Conservation (phyloP, 805 yeast genomes). For the Suhomyces tanzawaensis region DNA sequence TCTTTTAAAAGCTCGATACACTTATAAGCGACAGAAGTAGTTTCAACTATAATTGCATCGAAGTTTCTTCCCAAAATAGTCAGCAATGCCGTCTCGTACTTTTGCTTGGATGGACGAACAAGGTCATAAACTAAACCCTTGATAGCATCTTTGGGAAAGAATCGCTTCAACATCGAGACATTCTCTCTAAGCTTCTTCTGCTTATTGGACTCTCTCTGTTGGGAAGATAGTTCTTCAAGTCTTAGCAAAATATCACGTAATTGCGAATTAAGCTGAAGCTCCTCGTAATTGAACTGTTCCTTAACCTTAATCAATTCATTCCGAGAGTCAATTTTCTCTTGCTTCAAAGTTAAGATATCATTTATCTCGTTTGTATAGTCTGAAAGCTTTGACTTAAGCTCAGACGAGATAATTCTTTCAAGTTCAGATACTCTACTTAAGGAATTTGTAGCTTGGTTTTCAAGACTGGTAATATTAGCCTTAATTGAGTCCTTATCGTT, state of each 20-base stretch:
- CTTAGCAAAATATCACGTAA: slow-evolving; percentile 57
- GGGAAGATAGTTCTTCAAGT: slow-evolving; percentile 72
- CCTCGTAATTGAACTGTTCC: slow-evolving; percentile 43
- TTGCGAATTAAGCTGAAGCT: slow-evolving; percentile 59
- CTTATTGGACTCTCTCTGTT: slow-evolving; percentile 68
- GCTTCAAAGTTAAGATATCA: slow-evolving; percentile 27
- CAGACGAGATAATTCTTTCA: slow-evolving; percentile 34
- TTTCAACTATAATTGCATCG: slow-evolving; percentile 84
- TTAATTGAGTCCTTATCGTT: slow-evolving; percentile 46
- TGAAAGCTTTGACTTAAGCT: slow-evolving; percentile 31
- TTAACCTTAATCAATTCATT: slow-evolving; percentile 30
- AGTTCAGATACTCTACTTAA: slow-evolving; percentile 40
- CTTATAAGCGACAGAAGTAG: slow-evolving; percentile 61
- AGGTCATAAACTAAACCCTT: slow-evolving; percentile 78
- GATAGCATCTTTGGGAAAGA: slow-evolving; percentile 72
- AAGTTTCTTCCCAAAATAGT: slow-evolving; percentile 75
- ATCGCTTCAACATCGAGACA: slow-evolving; percentile 61
- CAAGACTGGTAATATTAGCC: slow-evolving; percentile 21
- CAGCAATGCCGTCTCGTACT: slow-evolving; percentile 70
- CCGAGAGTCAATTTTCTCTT: slow-evolving; percentile 24
- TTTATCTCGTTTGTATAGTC: slow-evolving; percentile 30
- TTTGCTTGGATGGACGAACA: slow-evolving; percentile 71
- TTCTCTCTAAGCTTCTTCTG: slow-evolving; percentile 74
- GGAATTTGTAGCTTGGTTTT: slow-evolving; percentile 34
- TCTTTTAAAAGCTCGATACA: slow-evolving; percentile 80